Percentiles rank a stretch among this genome's conserved stretches.
Evolutionary conservation across 148 eudicot species (phyloP).

Genomic region (Vaccinium vitisidaea): DNA sequence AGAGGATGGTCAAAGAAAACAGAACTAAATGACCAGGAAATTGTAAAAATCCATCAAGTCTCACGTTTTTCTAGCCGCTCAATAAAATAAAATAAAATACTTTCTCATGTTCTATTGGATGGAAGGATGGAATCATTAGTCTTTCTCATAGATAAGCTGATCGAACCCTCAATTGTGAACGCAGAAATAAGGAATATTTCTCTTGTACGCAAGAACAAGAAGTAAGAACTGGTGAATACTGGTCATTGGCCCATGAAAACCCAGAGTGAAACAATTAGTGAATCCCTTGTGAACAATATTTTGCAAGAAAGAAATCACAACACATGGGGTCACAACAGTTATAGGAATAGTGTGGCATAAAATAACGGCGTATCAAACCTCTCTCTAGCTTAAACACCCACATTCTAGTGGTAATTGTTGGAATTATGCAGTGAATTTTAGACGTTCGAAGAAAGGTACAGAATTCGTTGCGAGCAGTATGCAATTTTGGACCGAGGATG

Average conservation of each 20-base stretch:
- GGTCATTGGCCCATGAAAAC: not conserved
- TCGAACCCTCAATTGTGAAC: not conserved
- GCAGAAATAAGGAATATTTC: no score
- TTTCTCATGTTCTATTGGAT: not conserved
- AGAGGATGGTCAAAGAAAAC: not conserved
- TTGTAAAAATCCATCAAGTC: not conserved
- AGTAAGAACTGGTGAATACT: not conserved
- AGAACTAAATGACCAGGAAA: not conserved
- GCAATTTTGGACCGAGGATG: no score
- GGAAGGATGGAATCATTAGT: not conserved
- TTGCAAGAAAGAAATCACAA: no score
- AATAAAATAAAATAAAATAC: no score
- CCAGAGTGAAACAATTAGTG: not conserved
- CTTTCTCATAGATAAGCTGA: not conserved
- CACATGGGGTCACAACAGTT: no score
- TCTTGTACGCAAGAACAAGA: not conserved
- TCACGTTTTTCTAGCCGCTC: not conserved
- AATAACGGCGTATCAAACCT: no score
- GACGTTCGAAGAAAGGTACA: no score
- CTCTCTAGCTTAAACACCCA: not conserved
- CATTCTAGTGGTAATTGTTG: not conserved
- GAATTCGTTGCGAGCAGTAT: no score
- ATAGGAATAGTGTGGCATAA: no score
- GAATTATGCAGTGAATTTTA: no score
- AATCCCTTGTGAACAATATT: not conserved